Conservation (phyloP, 495 filamentous ascomycete species). For the Hypomontagnella monticulosa region DNA sequence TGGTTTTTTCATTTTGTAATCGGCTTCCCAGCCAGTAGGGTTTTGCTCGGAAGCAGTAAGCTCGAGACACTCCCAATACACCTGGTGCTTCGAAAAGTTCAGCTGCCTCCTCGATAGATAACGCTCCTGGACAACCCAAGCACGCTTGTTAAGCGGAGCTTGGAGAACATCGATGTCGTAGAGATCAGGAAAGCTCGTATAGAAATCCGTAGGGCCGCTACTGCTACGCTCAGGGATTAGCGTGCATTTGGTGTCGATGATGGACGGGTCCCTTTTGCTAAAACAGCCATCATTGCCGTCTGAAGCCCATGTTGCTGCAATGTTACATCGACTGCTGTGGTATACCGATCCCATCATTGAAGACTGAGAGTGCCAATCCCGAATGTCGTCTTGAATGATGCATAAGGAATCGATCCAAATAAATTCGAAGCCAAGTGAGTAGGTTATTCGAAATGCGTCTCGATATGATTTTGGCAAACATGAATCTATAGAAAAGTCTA, state of each 20-base stretch:
- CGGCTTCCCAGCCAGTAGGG: slow-evolving; percentile 1
- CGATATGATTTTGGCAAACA: neutral
- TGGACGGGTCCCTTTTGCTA: neutral
- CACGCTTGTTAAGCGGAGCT: slow-evolving; percentile 19
- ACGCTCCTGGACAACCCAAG: slow-evolving; percentile 50
- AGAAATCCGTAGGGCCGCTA: too few species aligned
- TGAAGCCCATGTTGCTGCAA: neutral
- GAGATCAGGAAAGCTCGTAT: neutral
- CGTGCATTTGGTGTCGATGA: neutral
- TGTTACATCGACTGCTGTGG: neutral
- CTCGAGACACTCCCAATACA: slow-evolving; percentile 47
- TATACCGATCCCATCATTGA: slow-evolving; percentile 1
- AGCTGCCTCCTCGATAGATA: slow-evolving; percentile 42
- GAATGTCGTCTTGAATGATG: slow-evolving; percentile 47
- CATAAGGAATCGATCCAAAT: slow-evolving; percentile 52
- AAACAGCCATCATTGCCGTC: slow-evolving; percentile 2
- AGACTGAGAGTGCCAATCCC: neutral
- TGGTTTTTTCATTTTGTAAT: neutral
- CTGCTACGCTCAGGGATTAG: too few species aligned
- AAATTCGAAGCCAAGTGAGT: neutral
- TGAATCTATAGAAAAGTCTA: neutral
- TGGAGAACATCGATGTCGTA: neutral
- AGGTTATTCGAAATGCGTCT: neutral
- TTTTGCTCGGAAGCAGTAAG: slow-evolving; percentile 20
- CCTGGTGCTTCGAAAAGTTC: slow-evolving; percentile 35